Percentiles rank a stretch among this genome's conserved stretches.
phyloP scores from a whole-genome alignment of 1,139 yeast species.

The Yamadazyma jaroonii region DNA sequence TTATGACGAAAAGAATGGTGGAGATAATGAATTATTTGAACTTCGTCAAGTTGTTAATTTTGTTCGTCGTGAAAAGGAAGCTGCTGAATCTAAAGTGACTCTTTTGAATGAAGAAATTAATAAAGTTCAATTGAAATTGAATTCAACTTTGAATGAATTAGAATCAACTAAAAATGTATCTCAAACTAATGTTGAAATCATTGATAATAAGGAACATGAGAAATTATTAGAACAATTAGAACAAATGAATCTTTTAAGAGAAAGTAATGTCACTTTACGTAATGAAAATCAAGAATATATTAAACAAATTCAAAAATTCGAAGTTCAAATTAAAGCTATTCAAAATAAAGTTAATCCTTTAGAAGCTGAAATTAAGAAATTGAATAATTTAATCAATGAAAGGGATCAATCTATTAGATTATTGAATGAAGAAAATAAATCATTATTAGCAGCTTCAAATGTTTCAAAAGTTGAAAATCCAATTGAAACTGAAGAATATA shows the following conservation, averaged over 20 bases:
- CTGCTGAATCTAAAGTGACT: slow-evolving; percentile 58
- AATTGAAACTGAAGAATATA: slow-evolving; percentile 19
- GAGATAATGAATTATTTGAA: slow-evolving; percentile 23
- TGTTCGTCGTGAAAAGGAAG: slow-evolving; percentile 76
- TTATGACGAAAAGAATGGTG: slow-evolving; percentile 10
- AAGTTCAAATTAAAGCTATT: slow-evolving; percentile 17
- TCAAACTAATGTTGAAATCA: slow-evolving; percentile 30
- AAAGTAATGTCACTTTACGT: slow-evolving; percentile 68
- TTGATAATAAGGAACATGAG: slow-evolving; percentile 47
- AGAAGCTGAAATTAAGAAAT: slow-evolving; percentile 25
- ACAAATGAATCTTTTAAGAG: slow-evolving; percentile 68
- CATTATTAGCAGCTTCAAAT: slow-evolving; percentile 17
- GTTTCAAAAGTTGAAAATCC: slow-evolving; percentile 7
- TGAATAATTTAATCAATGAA: slow-evolving; percentile 16
- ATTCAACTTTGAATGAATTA: slow-evolving; percentile 39
- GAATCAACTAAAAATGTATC: slow-evolving; percentile 40
- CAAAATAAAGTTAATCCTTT: slow-evolving; percentile 20
- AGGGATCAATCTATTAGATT: slow-evolving; percentile 29
- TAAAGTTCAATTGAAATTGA: slow-evolving; percentile 43
- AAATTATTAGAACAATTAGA: slow-evolving; percentile 58
- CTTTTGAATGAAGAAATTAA: slow-evolving; percentile 48
- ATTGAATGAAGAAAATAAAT: slow-evolving; percentile 37
- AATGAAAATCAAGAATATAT: slow-evolving; percentile 39
- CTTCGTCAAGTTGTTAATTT: slow-evolving; percentile 56
- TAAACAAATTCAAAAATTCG: slow-evolving; percentile 22